phyloP scores from a whole-genome alignment of 2,329 filamentous ascomycete species.

The Colletotrichum destructivum region DNA sequence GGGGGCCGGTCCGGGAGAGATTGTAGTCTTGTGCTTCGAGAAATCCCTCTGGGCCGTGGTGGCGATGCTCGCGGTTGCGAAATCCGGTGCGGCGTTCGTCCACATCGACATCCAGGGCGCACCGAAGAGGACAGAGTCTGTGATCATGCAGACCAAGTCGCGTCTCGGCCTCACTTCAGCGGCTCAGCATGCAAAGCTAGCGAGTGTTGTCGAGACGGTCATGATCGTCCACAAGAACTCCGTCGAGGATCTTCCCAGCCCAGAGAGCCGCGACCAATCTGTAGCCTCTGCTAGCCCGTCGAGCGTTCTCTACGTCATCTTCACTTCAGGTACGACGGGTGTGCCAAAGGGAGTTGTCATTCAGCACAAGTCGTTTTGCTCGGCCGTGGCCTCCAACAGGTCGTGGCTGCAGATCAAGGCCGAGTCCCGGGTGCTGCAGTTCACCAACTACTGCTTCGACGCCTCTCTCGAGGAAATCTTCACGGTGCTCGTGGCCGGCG shows the following conservation, averaged over 20 bases:
- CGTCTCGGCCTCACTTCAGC: constrained; percentile 16
- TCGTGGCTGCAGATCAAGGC: constrained; percentile 28
- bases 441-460: constrained; percentile 69
- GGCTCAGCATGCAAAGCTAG: constrained; percentile 7
- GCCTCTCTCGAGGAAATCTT: constrained; percentile 67
- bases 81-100: constrained; percentile 51
- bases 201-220: neutral
- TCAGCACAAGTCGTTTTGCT: constrained; percentile 47
- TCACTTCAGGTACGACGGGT: constrained; percentile 69
- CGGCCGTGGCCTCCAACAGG: constrained; percentile 38
- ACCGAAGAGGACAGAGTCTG: constrained; percentile 16
- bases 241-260: neutral
- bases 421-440: constrained; percentile 52
- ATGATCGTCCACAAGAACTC: constrained; percentile 7
- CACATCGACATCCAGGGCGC: constrained; percentile 47
- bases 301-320: constrained; percentile 57
- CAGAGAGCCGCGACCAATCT: too few species aligned
- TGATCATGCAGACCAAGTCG: constrained; percentile 25
- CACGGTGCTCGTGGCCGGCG: constrained; percentile 66
- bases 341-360: constrained; percentile 65
- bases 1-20: constrained; percentile 42
- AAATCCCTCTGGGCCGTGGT: constrained; percentile 49
- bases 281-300: neutral
- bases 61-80: constrained; percentile 50
- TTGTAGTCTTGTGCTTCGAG: constrained; percentile 49